Evolutionary conservation across 208 protist species (phyloP), one percentile per base, ranked within the genome.

Genomic region (Lotmaria passim): DNA sequence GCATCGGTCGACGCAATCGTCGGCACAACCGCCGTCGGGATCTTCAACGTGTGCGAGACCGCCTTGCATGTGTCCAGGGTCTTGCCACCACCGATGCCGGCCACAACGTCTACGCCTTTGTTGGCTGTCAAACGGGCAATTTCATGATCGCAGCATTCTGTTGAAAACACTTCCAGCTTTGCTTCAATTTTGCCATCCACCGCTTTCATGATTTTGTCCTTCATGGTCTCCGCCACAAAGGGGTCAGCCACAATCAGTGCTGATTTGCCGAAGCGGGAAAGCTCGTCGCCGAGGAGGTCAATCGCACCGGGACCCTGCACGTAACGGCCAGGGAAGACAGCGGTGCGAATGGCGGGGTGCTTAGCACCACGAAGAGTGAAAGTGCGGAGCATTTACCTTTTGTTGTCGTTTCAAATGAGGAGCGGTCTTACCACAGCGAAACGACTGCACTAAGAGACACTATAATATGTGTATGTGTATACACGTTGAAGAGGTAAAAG

Each of bases 311-410:
- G 74, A 11, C 67, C 74, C 46, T 80, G 74, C 43, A 80, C 59
- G 51, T 80, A 80, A 28, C 74, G 64, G 7, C 74, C 66, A 36
- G 74, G 74, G 43, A 80, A 80, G 51, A 75, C 69, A 30, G 69
- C 44, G 36, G 17, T 48, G 26, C 43, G 34, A 7, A 64, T 43
- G 43, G 21, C 39, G 36, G 58, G 39, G 23, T 67, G 43, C 21
- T 8, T 41, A 17, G n/a, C 33, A 17, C 11, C 26, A 33, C 50
- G 23, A 33, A 53, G 12, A 21, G 15, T 48, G 24, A 41, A 33
- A 28, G 55, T 28, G 44, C 47, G 31, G 17, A 62, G 38, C 39
- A 56, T 63, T 39, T 39, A 39, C 36, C 8, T 14, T 39, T 6
- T 39, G 36, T 39, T 39, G 36, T 39, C 12, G 36, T 6, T 39